Base-by-base conservation (phyloP, 108 stramenopile genomes). In the Stephanodiscus triporus region DNA sequence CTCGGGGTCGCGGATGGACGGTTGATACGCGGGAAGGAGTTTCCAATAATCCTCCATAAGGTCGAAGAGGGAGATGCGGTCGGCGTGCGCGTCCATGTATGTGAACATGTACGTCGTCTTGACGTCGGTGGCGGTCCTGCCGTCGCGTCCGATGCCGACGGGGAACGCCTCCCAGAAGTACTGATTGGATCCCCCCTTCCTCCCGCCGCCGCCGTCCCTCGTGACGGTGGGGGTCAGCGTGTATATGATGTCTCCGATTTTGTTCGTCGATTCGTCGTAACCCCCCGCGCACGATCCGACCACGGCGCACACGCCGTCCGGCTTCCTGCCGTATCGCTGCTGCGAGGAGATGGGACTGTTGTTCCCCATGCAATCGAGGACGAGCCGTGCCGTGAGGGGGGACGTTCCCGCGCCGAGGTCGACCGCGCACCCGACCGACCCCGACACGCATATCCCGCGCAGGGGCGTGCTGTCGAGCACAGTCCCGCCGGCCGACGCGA, bases 161-260 rank as follows among this genome's bases (percentile, higher is more conserved):
- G 97, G 97, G 67, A 98, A 98, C 2, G 96, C 93, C 57, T 98
- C 97, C 97, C 97, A 98, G 78, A 98, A 98, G 70, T 98, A 97
- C 60, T 98, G 97, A 23, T 88, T 66, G 26, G 62, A 80, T 43
- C 87, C 87, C 36, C 87, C 85, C 14, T 83, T 60, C 10, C 88
- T 85, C 63, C 88, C 88, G 63, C 80, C 82, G 14, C 16, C 27
- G 11, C 1, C 30, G 22, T 65, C 68, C 43, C 87, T 47, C 34
- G 94, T 95, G 51, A 89, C 87, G 4, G 79, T 81, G 66, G 97
- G 95, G 9, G 93, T 96, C 14, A 16, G 4, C 14, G 43, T 57
- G 82, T 96, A 97, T 37, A 98, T 98, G 22, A 98, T 93, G 57
- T 98, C 97, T 6, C 96, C 96, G 61, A 78, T 64, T 24, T 84